A percentile compares a stretch with the other conserved stretches of the same genome.
phyloP scores from a whole-genome alignment of 2,329 filamentous ascomycete species.

The Trichophyton verrucosum region DNA sequence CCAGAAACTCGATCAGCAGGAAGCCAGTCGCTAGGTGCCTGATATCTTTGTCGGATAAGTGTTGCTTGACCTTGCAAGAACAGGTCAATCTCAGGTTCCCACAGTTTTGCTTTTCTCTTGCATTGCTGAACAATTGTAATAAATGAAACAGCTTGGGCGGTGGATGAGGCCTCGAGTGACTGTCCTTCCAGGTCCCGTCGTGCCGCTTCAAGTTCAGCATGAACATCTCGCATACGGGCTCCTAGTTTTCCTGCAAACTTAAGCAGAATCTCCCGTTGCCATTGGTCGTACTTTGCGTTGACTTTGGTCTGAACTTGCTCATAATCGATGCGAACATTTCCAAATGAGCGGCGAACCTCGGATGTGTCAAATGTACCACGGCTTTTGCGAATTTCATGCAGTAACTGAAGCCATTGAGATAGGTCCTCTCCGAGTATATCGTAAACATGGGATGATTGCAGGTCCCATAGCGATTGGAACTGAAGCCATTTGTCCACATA shows the following conservation, averaged over 20 bases:
- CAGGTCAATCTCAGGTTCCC: constrained; percentile 90
- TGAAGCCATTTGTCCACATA: constrained; percentile 98
- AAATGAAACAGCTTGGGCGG: constrained; percentile 92
- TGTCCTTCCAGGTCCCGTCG: constrained; percentile 82
- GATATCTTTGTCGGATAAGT: constrained; percentile 79
- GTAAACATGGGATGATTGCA: constrained; percentile 91
- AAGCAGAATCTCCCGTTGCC: constrained; percentile 92
- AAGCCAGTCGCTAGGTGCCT: constrained; percentile 87
- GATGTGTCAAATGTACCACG: constrained; percentile 95
- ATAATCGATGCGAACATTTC: constrained; percentile 90
- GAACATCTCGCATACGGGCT: constrained; percentile 81
- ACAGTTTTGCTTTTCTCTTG: constrained; percentile 82
- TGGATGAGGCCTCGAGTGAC: constrained; percentile 85
- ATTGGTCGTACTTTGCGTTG: constrained; percentile 98
- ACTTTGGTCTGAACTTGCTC: constrained; percentile 98
- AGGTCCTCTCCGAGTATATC: constrained; percentile 83
- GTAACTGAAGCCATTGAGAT: constrained; percentile 79
- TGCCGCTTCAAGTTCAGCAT: constrained; percentile 81
- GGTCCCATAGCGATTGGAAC: constrained; percentile 96
- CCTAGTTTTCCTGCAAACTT: constrained; percentile 88
- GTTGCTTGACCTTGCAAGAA: constrained; percentile 95
- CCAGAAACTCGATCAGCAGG: constrained; percentile 93
- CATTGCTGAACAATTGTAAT: constrained; percentile 96
- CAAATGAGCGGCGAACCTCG: constrained; percentile 83
- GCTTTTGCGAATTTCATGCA: constrained; percentile 95